A percentile compares a stretch with the other conserved stretches of the same genome.
Conservation (phyloP, 306 rosid species). For the Astragalus membranaceus region DNA sequence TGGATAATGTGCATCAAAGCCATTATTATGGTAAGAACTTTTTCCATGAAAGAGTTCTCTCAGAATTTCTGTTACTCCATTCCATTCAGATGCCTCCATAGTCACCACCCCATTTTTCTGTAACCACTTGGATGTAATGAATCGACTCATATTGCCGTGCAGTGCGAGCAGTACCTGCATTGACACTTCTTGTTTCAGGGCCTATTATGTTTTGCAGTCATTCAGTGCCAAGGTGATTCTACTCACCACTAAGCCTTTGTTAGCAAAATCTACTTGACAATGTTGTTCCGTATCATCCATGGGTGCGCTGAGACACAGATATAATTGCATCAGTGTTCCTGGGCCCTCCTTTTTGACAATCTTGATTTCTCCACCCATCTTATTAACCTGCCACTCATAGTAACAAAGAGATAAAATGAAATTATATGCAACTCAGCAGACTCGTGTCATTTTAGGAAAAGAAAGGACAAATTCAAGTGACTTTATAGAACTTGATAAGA, state of each 20-base stretch:
- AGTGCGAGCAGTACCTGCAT: slow-evolving; percentile 85
- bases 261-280: slow-evolving; percentile 55
- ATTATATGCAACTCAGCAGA: background rate
- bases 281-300: slow-evolving; percentile 56
- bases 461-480: background rate
- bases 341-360: slow-evolving; percentile 78
- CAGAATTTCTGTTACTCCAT: slow-evolving; percentile 77
- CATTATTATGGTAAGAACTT: slow-evolving; percentile 29
- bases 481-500: background rate
- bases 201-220: slow-evolving; percentile 4
- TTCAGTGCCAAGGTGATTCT: slow-evolving; percentile 14
- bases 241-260: slow-evolving; percentile 70
- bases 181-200: slow-evolving; percentile 14
- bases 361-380: slow-evolving; percentile 99
- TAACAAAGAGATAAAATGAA: background rate
- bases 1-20: slow-evolving; percentile 52
- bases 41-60: slow-evolving; percentile 57
- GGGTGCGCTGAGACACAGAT: slow-evolving; percentile 58
- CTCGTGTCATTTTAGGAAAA: background rate
- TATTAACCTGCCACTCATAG: slow-evolving; percentile 55
- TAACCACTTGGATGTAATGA: slow-evolving; percentile 71
- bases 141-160: slow-evolving; percentile 58
- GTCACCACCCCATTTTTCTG: slow-evolving; percentile 54
- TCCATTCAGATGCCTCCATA: slow-evolving; percentile 89
- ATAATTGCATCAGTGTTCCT: slow-evolving; percentile 84